phyloP scores from a whole-genome alignment of 1,139 yeast species.

The Wickerhamomyces sp. region DNA sequence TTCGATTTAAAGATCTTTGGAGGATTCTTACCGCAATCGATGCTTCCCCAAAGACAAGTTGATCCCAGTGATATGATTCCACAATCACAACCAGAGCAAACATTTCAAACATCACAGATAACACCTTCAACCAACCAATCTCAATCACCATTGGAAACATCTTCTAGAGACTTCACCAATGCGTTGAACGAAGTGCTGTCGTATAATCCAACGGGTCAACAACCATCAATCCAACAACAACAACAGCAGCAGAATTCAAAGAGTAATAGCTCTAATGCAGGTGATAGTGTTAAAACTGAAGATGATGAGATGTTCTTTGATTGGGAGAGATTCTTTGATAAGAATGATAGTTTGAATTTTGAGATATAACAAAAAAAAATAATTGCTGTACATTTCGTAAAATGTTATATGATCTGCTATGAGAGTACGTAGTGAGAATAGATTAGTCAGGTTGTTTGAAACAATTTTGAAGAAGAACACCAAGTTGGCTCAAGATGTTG shows the following conservation, averaged over 20 bases:
- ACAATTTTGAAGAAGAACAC: too few species aligned
- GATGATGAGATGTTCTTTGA: slow-evolving; percentile 15
- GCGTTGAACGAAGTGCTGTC: not conserved
- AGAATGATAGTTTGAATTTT: slow-evolving; percentile 8
- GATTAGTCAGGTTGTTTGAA: too few species aligned
- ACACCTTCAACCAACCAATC: not conserved
- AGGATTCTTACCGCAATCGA: slow-evolving; percentile 71
- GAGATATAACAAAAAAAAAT: slow-evolving; percentile 1
- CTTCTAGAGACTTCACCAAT: not conserved
- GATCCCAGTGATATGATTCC: not conserved
- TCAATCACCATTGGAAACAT: not conserved
- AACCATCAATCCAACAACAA: too few species aligned
- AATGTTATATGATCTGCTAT: too few species aligned
- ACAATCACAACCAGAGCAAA: too few species aligned
- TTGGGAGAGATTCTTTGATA: slow-evolving; percentile 15
- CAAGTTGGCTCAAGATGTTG: too few species aligned
- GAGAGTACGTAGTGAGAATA: too few species aligned
- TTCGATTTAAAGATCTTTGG: slow-evolving; percentile 82
- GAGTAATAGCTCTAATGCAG: slow-evolving; percentile 1
- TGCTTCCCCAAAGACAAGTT: slow-evolving; percentile 37
- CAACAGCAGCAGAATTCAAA: not conserved
- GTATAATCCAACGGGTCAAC: too few species aligned
- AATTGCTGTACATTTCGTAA: too few species aligned
- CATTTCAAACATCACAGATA: too few species aligned
- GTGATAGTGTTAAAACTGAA: slow-evolving; percentile 7